Percentiles rank a stretch among this genome's conserved stretches.
Conservation (phyloP, 176 grass and related monocot species). For the Ananas comosus region DNA sequence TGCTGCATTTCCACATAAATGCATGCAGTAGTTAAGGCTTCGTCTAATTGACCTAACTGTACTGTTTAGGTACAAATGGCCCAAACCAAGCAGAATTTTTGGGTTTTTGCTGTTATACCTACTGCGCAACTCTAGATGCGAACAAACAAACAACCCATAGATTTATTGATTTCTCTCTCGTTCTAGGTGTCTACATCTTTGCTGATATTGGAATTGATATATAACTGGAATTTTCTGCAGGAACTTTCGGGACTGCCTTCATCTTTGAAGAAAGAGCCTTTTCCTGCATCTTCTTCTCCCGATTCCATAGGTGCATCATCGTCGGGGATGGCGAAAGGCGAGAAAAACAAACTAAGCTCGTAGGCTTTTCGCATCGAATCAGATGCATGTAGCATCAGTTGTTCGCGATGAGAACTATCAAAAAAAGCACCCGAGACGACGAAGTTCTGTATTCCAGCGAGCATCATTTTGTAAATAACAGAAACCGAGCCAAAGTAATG, state of each 20-base stretch:
- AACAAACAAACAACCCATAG: neutral
- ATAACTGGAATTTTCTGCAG: slow-evolving; percentile 20
- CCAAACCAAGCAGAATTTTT: too few relatives aligned
- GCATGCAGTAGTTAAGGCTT: too few relatives aligned
- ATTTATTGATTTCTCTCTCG: neutral
- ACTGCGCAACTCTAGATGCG: too few relatives aligned
- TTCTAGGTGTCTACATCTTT: neutral
- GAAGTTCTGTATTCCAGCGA: neutral
- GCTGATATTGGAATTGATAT: neutral
- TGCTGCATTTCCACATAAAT: too few relatives aligned
- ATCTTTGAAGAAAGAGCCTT: slow-evolving; percentile 57
- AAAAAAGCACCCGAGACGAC: neutral
- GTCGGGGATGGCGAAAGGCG: slow-evolving; percentile 61
- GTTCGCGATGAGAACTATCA: neutral
- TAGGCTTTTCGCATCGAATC: slow-evolving; percentile 7
- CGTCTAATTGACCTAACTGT: too few relatives aligned
- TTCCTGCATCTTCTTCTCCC: slow-evolving; percentile 40
- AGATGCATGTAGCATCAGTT: neutral
- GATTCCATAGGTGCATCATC: slow-evolving; percentile 70
- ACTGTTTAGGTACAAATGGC: too few relatives aligned
- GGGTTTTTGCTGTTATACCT: too few relatives aligned
- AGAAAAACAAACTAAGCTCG: slow-evolving; percentile 26
- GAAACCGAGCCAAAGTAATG: neutral
- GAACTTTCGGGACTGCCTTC: slow-evolving; percentile 90
- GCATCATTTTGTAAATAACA: neutral